Evolutionary conservation across 805 yeast species (phyloP).

Genomic region (Myxozyma monticola): DNA sequence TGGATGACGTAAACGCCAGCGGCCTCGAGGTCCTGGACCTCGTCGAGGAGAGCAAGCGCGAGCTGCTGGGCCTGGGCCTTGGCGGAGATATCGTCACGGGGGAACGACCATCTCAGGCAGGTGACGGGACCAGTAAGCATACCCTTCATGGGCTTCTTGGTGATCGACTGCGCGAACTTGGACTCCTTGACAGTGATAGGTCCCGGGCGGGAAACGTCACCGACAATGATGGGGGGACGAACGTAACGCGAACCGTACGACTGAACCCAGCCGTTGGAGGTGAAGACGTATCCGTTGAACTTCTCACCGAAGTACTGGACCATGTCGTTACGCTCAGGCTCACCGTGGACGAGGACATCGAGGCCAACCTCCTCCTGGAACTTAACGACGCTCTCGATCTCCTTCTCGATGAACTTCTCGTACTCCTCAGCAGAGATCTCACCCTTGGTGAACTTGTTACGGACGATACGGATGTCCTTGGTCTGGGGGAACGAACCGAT

Average conservation of each 20-base stretch:
- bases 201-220: conserved; percentile 98
- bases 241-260: conserved; percentile 99
- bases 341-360: conserved; percentile 99
- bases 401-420: conserved; percentile 94
- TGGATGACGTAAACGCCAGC: conserved; percentile 98
- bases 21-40: conserved; percentile 95
- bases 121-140: conserved; percentile 99
- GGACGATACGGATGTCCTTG: conserved; percentile 96
- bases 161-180: conserved; percentile 96
- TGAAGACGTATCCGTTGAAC: conserved; percentile 97
- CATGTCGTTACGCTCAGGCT: conserved; percentile 99
- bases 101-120: conserved; percentile 99
- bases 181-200: conserved; percentile 99
- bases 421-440: conserved; percentile 91
- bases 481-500: conserved; percentile 99
- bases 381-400: conserved; percentile 91
- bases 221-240: conserved; percentile 98
- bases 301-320: conserved; percentile 99
- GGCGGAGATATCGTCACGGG: conserved; percentile 96
- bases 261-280: conserved; percentile 99
- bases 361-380: conserved; percentile 99
- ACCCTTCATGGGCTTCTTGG: conserved; percentile 97
- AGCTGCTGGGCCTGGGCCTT: conserved; percentile 94
- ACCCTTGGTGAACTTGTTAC: conserved; percentile 98
- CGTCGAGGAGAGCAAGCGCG: conserved; percentile 97